These are phyloP conservation scores for Zygotorulaspora florentina DNA, from an alignment of 805 yeast genomes.

Conservation along the genomic window DNA sequence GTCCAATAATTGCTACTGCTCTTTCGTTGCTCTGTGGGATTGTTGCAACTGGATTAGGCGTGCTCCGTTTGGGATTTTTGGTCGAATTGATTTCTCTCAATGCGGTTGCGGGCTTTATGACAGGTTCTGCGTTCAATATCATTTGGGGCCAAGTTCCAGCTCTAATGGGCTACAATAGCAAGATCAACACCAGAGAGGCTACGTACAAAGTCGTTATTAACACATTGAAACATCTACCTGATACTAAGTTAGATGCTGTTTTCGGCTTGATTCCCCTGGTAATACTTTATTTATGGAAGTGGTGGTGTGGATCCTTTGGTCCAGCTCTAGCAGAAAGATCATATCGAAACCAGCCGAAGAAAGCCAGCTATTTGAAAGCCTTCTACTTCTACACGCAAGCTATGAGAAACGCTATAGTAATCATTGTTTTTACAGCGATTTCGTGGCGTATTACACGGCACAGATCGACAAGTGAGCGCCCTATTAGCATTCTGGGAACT, in stretches of 20 bases:
- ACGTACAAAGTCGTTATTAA: constrained; percentile 66
- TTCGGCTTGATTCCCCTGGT: constrained; percentile 76
- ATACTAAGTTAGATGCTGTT: constrained; percentile 75
- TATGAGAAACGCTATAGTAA: constrained; percentile 74
- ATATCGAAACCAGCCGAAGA: constrained; percentile 22
- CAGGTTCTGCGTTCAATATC: constrained; percentile 86
- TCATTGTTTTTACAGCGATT: constrained; percentile 75
- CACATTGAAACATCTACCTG: constrained; percentile 64
- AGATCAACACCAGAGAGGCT: constrained; percentile 67
- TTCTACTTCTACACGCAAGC: constrained; percentile 67
- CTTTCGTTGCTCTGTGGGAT: constrained; percentile 80
- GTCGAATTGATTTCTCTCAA: constrained; percentile 86
- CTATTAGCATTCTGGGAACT: constrained; percentile 58
- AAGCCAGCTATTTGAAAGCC: constrained; percentile 27
- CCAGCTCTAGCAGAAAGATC: constrained; percentile 59
- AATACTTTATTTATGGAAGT: constrained; percentile 67
- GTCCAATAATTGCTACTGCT: constrained; percentile 73
- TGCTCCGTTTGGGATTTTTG: constrained; percentile 78
- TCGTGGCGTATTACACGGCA: constrained; percentile 69
- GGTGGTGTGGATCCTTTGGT: constrained; percentile 46
- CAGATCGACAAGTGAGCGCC: constrained; percentile 27
- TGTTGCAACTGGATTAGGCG: constrained; percentile 76
- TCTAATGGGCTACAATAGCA: constrained; percentile 67
- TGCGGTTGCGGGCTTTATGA: constrained; percentile 90
- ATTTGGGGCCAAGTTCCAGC: constrained; percentile 81